These are phyloP conservation scores for Acanthamoeba healyi DNA, from an alignment of 208 protist species.

Conservation along the genomic window DNA sequence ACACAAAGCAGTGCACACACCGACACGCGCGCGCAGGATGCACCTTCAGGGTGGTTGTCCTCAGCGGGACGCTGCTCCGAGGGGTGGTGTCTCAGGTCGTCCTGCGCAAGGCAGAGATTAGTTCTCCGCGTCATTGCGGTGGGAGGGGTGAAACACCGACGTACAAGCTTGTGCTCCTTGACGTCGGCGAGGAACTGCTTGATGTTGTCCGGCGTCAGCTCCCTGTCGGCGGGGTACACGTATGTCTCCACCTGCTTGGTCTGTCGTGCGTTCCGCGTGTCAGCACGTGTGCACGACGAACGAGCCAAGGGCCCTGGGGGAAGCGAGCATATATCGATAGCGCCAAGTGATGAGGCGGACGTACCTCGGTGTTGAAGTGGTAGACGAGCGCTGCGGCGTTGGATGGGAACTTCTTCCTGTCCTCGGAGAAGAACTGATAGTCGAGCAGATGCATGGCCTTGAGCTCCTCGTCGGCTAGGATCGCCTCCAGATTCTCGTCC, in stretches of 20 bases:
- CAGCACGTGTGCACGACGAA: no score
- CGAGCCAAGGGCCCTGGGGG: no score
- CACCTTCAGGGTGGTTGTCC: conserved; percentile 29
- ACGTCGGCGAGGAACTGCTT: not conserved
- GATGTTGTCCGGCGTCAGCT: conserved; percentile 2
- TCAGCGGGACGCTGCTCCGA: not conserved
- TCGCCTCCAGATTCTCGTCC: conserved; percentile 1
- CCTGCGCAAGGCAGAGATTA: not conserved
- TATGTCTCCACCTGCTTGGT: conserved; percentile 9
- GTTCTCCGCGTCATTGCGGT: no score
- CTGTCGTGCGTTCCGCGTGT: no score
- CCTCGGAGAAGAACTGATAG: conserved; percentile 13
- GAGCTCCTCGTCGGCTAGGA: not conserved
- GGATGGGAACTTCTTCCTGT: not conserved
- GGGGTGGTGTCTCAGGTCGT: not conserved
- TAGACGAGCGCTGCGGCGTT: not conserved
- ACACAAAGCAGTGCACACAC: no score
- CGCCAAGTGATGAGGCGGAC: no score
- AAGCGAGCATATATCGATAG: no score
- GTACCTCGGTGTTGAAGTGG: not conserved
- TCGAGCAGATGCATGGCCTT: conserved; percentile 16
- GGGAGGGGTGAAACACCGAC: not conserved
- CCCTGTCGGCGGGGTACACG: conserved; percentile 1
- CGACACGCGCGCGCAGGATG: no score
- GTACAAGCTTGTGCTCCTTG: conserved; percentile 16